Evolutionary conservation across 1,139 yeast genomes (phyloP), one percentile per base, ranked within the genome.

Genomic region (Sugiyamaella sp.): DNA sequence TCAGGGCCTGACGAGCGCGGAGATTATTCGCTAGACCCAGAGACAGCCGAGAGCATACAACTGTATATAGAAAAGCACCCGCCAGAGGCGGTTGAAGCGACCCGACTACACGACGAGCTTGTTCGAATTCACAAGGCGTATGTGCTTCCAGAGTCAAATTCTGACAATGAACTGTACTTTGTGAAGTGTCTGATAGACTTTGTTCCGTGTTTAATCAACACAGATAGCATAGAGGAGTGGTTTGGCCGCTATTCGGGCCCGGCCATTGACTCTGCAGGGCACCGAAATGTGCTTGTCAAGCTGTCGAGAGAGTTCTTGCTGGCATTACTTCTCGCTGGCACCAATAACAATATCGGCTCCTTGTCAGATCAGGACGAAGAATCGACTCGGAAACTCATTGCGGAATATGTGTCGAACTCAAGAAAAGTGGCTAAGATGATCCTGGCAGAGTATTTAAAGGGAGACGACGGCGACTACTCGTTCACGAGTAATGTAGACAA

Each of bases 241-340:
- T 71, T 81, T 49, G 71, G 72, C 43, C 73, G 79, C n/a, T 79
- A 81, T 60, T 66, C 78, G 8, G 71, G 71, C 20, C 80, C 84
- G 0, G 85, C 87, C 0, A 71, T 84, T 1, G 85, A 84, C 63
- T 80, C 86, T 45, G 85, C 85, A 0, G 86, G 87, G 1, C 75
- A 69, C 46, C 60, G 60, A 41, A 63, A 69, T 39, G 61, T 60
- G 1, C 58, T 70, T 44, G 84, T 81, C 0, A 69, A 68, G 6
- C 72, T 74, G 37, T 63, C 84, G 4, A 66, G 80, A 38, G 69
- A 70, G 8, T 74, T 83, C 33, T 64, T 85, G 12, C 55, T 64
- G 16, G 66, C 68, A 1, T 68, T 80, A 8, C 62, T 77, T 50
- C 58, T 64, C 12, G 51, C 52, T n/a, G 59, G 60, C 20, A 55